These are phyloP conservation scores for Geranium brycei DNA, from an alignment of 345 rosid genomes.

Conservation along the genomic window DNA sequence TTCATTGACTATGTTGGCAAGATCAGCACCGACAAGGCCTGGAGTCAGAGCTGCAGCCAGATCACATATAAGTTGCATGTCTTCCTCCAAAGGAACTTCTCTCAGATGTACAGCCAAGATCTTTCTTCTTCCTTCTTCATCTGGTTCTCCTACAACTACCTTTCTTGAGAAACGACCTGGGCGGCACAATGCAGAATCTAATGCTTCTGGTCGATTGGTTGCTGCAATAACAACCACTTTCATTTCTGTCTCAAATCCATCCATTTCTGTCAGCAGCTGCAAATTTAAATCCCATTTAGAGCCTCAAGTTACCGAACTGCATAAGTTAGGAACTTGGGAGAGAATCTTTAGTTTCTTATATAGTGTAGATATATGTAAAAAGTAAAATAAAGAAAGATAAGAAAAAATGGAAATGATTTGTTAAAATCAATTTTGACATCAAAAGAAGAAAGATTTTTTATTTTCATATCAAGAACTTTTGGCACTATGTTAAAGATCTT, in stretches of 20 bases:
- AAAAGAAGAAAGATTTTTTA: neutral
- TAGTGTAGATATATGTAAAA: no score
- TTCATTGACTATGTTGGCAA: constrained; percentile 85
- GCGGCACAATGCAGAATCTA: constrained; percentile 88
- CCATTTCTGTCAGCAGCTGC: constrained; percentile 97
- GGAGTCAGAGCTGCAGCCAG: constrained; percentile 84
- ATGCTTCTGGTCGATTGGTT: constrained; percentile 88
- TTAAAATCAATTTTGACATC: neutral
- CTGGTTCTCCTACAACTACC: constrained; percentile 82
- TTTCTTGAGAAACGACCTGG: constrained; percentile 97
- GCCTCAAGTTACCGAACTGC: neutral
- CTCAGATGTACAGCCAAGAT: constrained; percentile 82
- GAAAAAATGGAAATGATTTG: no score
- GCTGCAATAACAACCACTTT: constrained; percentile 86
- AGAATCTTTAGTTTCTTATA: no score
- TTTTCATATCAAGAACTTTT: neutral
- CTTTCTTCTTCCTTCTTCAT: constrained; percentile 78
- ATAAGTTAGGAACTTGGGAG: no score
- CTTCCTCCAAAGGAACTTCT: constrained; percentile 83
- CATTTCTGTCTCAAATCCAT: constrained; percentile 77
- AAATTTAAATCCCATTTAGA: constrained; percentile 3
- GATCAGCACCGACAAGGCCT: constrained; percentile 94
- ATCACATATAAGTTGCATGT: constrained; percentile 45
- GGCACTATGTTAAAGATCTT: neutral
- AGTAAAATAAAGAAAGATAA: no score